phyloP scores from a whole-genome alignment of 1,139 yeast genomes.

The Candida tropicalis region DNA sequence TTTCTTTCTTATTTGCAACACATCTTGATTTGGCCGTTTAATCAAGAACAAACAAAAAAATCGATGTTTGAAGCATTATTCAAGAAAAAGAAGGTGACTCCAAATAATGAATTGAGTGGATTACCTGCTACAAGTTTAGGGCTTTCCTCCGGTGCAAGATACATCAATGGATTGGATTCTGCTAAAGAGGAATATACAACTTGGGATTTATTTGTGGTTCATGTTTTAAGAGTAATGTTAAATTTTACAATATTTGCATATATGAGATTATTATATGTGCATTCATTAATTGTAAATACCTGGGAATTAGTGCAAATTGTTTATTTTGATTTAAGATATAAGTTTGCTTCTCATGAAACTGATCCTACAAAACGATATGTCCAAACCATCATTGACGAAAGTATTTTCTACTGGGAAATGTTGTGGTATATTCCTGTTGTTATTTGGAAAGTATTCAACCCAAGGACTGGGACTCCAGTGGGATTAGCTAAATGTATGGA shows the following conservation, averaged over 20 bases:
- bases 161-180: slow-evolving; percentile 15
- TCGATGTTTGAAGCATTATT: slow-evolving; percentile 8
- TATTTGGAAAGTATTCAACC: slow-evolving; percentile 12
- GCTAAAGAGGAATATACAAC: slow-evolving; percentile 21
- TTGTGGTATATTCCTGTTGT: slow-evolving; percentile 10
- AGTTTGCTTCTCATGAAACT: slow-evolving; percentile 4
- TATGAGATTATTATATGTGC: slow-evolving; percentile 9
- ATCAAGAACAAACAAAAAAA: background rate
- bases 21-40: background rate
- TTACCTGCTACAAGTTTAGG: slow-evolving; percentile 18
- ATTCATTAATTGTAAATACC: slow-evolving; percentile 8
- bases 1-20: slow-evolving; percentile 10
- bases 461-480: slow-evolving; percentile 14
- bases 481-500: slow-evolving; percentile 17
- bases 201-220: slow-evolving; percentile 22
- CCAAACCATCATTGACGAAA: slow-evolving; percentile 2
- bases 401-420: slow-evolving; percentile 12
- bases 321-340: slow-evolving; percentile 14
- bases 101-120: slow-evolving; percentile 13
- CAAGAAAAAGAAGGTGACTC: slow-evolving; percentile 6
- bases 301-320: slow-evolving; percentile 15
- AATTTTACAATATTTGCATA: slow-evolving; percentile 13
- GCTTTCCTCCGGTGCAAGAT: slow-evolving; percentile 12
- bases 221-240: slow-evolving; percentile 21
- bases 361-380: slow-evolving; percentile 6